These are phyloP conservation scores for Platanthera guangdongensis DNA, from an alignment of 106 monocot species.

Conservation along the genomic window DNA sequence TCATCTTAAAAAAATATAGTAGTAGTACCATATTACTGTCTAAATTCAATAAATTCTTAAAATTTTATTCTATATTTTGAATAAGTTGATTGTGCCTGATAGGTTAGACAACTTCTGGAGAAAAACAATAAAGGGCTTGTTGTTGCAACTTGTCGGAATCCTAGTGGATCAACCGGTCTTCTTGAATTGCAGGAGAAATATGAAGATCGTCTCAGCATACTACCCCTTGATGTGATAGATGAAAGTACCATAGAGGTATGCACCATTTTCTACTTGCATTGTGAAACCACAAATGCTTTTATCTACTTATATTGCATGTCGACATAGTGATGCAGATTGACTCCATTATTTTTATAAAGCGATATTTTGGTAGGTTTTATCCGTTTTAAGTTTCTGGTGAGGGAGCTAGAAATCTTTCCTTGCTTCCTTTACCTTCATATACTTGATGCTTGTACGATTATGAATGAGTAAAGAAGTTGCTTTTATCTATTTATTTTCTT, in stretches of 20 bases:
- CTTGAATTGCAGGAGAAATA: slow-evolving; percentile 52
- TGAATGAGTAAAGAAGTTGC: no score
- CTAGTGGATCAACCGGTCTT: slow-evolving; percentile 43
- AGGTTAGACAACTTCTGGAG: slow-evolving; percentile 76
- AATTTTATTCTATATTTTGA: neutral
- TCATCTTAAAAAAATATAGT: neutral
- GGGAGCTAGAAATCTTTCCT: neutral
- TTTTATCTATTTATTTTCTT: no score
- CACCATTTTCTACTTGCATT: neutral
- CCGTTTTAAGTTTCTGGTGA: neutral
- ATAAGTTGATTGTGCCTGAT: slow-evolving; percentile 3
- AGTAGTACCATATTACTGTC: no score
- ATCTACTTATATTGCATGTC: neutral
- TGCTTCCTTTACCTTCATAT: no score
- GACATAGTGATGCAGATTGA: neutral
- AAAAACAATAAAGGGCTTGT: slow-evolving; percentile 50
- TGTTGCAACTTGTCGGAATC: slow-evolving; percentile 79
- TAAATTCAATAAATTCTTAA: no score
- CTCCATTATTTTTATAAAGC: no score
- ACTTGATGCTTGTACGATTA: no score
- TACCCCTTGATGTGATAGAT: slow-evolving; percentile 66
- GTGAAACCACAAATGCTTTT: neutral
- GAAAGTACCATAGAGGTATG: slow-evolving; percentile 88
- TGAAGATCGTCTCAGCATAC: slow-evolving; percentile 40
- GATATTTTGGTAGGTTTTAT: neutral